These are phyloP conservation scores for Tetrahymena malaccensis DNA, from an alignment of 73 alveolate genomes.

Conservation along the genomic window DNA sequence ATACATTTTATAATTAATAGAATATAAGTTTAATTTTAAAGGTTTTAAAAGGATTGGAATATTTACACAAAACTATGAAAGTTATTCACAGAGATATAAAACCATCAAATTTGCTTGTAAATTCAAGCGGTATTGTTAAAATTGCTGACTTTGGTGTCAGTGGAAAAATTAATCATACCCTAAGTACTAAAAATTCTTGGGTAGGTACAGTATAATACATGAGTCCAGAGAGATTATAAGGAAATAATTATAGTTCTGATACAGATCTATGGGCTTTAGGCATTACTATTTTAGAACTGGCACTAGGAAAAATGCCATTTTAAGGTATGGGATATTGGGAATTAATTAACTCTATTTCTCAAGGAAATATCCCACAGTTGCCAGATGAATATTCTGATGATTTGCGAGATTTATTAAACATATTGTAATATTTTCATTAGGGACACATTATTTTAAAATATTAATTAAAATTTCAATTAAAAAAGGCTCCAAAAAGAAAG, in stretches of 20 bases:
- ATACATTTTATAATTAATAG: too few species aligned
- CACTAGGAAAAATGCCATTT: constrained; percentile 72
- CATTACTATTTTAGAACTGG: constrained; percentile 79
- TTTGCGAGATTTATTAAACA: neutral
- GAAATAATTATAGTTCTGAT: constrained; percentile 72
- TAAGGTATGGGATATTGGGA: constrained; percentile 1
- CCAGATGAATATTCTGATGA: neutral
- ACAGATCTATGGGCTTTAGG: constrained; percentile 95
- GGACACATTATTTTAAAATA: neutral
- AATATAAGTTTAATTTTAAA: neutral
- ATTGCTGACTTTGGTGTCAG: constrained; percentile 90
- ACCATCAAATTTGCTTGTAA: constrained; percentile 74
- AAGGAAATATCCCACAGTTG: neutral
- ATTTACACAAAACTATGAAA: constrained; percentile 63
- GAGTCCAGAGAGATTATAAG: constrained; percentile 95
- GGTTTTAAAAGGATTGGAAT: constrained; percentile 57
- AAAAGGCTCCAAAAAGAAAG: neutral
- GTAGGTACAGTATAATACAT: constrained; percentile 87
- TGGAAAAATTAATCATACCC: constrained; percentile 50
- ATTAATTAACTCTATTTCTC: neutral
- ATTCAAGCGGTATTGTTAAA: constrained; percentile 64
- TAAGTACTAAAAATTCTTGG: constrained; percentile 58
- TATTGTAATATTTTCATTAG: neutral
- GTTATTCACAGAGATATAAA: constrained; percentile 86
- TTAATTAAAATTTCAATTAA: neutral